Evolutionary conservation across 805 yeast genomes (phyloP), one percentile per base, ranked within the genome.

Genomic region (Spathaspora gorwiae): DNA sequence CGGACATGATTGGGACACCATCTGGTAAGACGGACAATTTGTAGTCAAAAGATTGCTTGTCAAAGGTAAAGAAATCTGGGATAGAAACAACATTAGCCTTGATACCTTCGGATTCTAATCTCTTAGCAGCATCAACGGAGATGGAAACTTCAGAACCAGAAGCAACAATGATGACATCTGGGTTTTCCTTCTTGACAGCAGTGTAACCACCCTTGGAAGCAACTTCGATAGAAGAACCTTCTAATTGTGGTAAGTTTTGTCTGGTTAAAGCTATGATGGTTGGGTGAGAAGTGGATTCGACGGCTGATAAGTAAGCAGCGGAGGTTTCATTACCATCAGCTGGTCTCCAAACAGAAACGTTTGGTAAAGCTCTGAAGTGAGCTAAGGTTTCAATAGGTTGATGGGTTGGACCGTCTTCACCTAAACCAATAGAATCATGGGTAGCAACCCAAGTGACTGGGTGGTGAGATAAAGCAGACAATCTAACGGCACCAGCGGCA

Each of bases 171-270:
- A 87, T 84, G 49, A 94, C 65, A 59, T 87, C 86, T 41, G 76
- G 75, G 47, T 76, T 82, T 50, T 75, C 82, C 49, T 76, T 77
- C 51, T 61, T 55, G 48, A 77, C 66, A 56, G 87, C 65, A 54
- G 86, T 80, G 80, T 92, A 92, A 67, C 95, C 99, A 83, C 99
- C 99, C 77, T 86, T 88, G 48, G 81, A 52, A 47, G 98, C 97
- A 73, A 84, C 85, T 79, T 88, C 97, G 55, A 90, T 77, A 44
- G 90, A 72, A 43, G 97, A 89, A 62, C 96, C 96, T 68, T 82
- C 92, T 63, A 94, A 82, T 72, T 94, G 97, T 52, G 98, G 90
- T 65, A 86, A 74, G 81, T 83, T 83, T 72, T 86, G 95, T 83
- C 95, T 84, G 51, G 92, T 78, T 56, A 86, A 72, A 53, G 92